These are phyloP conservation scores for Lachnum nothofagi DNA, from an alignment of 2,329 filamentous ascomycete genomes.

Conservation along the genomic window DNA sequence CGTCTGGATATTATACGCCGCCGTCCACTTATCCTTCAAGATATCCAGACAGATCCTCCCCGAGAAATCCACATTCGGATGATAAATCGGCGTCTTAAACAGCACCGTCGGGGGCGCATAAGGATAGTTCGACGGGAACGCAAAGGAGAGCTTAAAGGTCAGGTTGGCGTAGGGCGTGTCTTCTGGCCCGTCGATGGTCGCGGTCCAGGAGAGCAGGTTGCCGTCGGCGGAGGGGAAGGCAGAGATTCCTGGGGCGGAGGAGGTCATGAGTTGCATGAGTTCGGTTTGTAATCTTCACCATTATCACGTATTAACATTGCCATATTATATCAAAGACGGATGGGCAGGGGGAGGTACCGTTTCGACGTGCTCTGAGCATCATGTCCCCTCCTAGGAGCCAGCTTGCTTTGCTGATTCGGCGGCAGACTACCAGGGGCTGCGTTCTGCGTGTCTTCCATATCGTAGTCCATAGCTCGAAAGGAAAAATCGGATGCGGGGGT, in stretches of 20 bases:
- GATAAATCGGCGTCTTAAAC: constrained; percentile 98
- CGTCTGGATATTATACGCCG: constrained; percentile 92
- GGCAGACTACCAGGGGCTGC: constrained; percentile 53
- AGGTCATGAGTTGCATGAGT: constrained; percentile 97
- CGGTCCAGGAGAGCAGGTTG: constrained; percentile 88
- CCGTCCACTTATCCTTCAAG: constrained; percentile 98
- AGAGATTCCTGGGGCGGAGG: constrained; percentile 84
- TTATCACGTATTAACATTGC: neutral
- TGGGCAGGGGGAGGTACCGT: constrained; percentile 47
- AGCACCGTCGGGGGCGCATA: constrained; percentile 86
- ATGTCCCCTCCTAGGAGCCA: constrained; percentile 51
- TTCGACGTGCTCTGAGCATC: constrained; percentile 74
- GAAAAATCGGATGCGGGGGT: constrained; percentile 5
- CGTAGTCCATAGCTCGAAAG: constrained; percentile 38
- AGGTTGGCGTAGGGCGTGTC: constrained; percentile 88
- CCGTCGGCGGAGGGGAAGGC: constrained; percentile 89
- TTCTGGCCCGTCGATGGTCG: constrained; percentile 84
- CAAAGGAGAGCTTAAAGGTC: constrained; percentile 85
- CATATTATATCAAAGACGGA: neutral
- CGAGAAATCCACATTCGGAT: constrained; percentile 96
- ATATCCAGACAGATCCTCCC: constrained; percentile 97
- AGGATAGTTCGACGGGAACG: constrained; percentile 88
- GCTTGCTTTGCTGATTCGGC: constrained; percentile 54
- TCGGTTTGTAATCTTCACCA: constrained; percentile 81
- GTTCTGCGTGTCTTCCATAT: constrained; percentile 59